Conservation (phyloP, 176 grass and related monocot genomes). For the Avena atlantica region DNA sequence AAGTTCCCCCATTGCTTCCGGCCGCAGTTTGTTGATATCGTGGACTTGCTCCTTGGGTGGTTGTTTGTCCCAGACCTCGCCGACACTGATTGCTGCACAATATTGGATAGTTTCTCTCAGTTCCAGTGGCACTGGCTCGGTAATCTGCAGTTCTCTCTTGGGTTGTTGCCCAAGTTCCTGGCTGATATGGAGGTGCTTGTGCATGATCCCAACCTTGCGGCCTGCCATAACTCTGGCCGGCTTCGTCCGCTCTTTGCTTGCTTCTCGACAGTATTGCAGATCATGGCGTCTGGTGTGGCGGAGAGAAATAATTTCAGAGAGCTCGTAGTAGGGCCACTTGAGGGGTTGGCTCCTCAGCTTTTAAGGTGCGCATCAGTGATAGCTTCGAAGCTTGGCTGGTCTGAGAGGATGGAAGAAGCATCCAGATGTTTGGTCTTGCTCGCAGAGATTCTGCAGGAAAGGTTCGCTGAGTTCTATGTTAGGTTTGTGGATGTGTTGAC, state of each 20-base stretch:
- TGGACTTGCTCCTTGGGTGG: conserved; percentile 95
- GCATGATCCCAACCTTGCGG: conserved; percentile 59
- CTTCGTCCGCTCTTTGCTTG: conserved; percentile 81
- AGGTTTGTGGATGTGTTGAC: conserved; percentile 71
- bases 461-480: conserved; percentile 81
- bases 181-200: conserved; percentile 92
- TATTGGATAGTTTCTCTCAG: conserved; percentile 90
- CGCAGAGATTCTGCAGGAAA: conserved; percentile 79
- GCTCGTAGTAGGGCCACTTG: conserved; percentile 65
- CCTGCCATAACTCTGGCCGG: conserved; percentile 58
- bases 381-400: conserved; percentile 70
- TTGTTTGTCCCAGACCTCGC: conserved; percentile 79
- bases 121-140: conserved; percentile 92
- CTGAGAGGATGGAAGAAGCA: conserved; percentile 82
- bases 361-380: conserved; percentile 73
- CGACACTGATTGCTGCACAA: conserved; percentile 67
- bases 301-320: conserved; percentile 68
- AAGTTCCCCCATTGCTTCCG: conserved; percentile 87
- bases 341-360: conserved; percentile 75
- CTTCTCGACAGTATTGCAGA: conserved; percentile 88
- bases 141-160: conserved; percentile 85
- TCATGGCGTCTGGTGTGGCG: conserved; percentile 73
- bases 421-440: conserved; percentile 83
- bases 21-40: conserved; percentile 83
- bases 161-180: conserved; percentile 88